Base-by-base conservation (phyloP, 495 filamentous ascomycete species). In the Penicillium mononematosum region DNA sequence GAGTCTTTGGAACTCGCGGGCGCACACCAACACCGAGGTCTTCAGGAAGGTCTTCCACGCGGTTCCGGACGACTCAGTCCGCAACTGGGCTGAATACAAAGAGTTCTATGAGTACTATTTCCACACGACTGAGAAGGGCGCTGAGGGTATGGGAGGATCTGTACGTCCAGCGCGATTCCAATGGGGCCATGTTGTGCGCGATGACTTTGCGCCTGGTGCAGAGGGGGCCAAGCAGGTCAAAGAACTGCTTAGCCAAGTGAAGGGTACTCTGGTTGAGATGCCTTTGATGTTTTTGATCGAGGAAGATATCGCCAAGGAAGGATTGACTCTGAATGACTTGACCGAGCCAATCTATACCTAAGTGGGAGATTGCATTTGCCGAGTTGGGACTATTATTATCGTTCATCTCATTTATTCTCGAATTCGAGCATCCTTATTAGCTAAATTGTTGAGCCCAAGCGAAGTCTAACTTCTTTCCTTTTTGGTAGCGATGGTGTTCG, bases 251-350 rank as follows among this genome's bases (percentile, higher is more conserved):
- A 83, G 82, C 53, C 79, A 81, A 49, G 80, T 96, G 14, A 85
- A 85, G 60, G 93, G 93, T 0, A 90, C 83, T 14, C 66, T 96
- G 43, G 91, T 96, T 22, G 88, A 96, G 78, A 96, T 96, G 93
- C 91, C 92, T 49, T 75, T 98, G 63, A 78, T 89, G 60, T 98
- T 98, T 72, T 72, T 98, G 69, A 86, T 86, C 63, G 89, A 91
- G 25, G 83, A 90, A 70, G 91, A 96, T 74, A 82, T 98, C 68
- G 93, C 92, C 5, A 85, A 92, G 78, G 84, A 91, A 59, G 93
- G 93, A 4, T 52, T 96, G 66, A 80, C 81, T 43, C 71, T 95
- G 73, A 94, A 96, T 76, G 82, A 81, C 9, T 75, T 95, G 63
- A 96, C 91, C 19, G 85, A 91, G 70, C 87, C 87, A 59, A 74